A percentile compares a stretch with the other conserved stretches of the same genome.
Evolutionary conservation across 192 early-diverging fungal genomes (phyloP).

Genomic region (Geranomyces michiganensis): DNA sequence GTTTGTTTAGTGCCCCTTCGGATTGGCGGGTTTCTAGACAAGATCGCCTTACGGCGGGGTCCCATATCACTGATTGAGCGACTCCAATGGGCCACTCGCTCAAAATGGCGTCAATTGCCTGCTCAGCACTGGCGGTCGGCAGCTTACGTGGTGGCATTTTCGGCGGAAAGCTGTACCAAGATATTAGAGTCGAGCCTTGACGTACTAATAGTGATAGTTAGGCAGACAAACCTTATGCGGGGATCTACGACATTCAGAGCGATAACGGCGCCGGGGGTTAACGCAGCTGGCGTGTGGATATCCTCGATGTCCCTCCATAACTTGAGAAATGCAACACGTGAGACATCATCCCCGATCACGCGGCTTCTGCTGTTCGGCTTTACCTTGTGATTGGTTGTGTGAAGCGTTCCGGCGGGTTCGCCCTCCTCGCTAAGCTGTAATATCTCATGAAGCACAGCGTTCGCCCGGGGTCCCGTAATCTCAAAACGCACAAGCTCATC

Average conservation of each 20-base stretch:
- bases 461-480: conserved; percentile 83
- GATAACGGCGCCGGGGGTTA: conserved; percentile 80
- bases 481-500: conserved; percentile 73
- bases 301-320: conserved; percentile 32
- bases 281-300: conserved; percentile 62
- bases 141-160: conserved; percentile 37
- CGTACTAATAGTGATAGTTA: not conserved
- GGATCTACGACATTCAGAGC: conserved; percentile 85
- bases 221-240: conserved; percentile 61
- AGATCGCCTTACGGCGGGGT: not conserved
- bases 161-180: conserved; percentile 38
- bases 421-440: conserved; percentile 42
- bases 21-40: conserved; percentile 12
- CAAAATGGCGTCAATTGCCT: conserved; percentile 9
- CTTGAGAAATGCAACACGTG: too few relatives aligned
- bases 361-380: conserved; percentile 46
- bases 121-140: not conserved
- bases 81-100: conserved; percentile 32
- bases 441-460: conserved; percentile 70
- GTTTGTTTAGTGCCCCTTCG: conserved; percentile 29
- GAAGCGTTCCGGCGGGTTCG: conserved; percentile 18
- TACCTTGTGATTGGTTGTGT: conserved; percentile 16
- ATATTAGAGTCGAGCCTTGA: conserved; percentile 1
- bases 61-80: conserved; percentile 31
- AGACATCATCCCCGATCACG: too few relatives aligned